Evolutionary conservation across 2,329 filamentous ascomycete species (phyloP).

Genomic region (Colletotrichum aenigma): DNA sequence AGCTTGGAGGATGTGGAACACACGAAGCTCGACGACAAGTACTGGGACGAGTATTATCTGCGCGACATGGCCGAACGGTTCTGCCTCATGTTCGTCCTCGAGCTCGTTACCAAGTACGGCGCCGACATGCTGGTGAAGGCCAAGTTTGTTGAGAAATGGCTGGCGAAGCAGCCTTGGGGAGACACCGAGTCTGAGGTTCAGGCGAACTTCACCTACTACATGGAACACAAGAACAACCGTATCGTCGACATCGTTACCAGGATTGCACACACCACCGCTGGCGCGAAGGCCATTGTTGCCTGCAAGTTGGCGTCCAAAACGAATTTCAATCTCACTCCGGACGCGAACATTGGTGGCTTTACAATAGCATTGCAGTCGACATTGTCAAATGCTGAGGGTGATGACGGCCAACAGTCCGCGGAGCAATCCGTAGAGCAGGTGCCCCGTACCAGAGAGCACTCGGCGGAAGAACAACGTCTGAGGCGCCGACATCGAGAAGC

Average conservation of each 20-base stretch:
- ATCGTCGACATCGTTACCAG: conserved; percentile 57
- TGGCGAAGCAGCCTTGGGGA: conserved; percentile 76
- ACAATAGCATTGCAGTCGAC: conserved; percentile 39
- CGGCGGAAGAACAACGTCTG: conserved; percentile 71
- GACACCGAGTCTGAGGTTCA: conserved; percentile 53
- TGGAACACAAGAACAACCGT: conserved; percentile 53
- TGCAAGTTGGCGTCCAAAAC: conserved; percentile 49
- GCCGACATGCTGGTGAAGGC: conserved; percentile 63
- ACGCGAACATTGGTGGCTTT: conserved; percentile 25
- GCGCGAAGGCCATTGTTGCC: conserved; percentile 54
- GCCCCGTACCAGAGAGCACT: conserved; percentile 53
- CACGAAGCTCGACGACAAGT: conserved; percentile 55
- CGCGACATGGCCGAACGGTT: conserved; percentile 66
- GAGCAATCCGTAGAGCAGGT: conserved; percentile 35
- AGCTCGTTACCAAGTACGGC: conserved; percentile 65
- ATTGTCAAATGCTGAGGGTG: conserved; percentile 31
- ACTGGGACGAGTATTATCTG: conserved; percentile 67
- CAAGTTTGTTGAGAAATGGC: conserved; percentile 73
- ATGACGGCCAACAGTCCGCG: conserved; percentile 24
- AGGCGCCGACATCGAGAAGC: conserved; percentile 81
- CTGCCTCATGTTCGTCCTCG: conserved; percentile 60
- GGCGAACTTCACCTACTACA: conserved; percentile 58
- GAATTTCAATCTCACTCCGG: conserved; percentile 13
- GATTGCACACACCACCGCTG: conserved; percentile 53
- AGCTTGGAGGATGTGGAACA: conserved; percentile 54